Conservation (phyloP, 164 flowering plant species). For the Aristolochia fimbriata region DNA sequence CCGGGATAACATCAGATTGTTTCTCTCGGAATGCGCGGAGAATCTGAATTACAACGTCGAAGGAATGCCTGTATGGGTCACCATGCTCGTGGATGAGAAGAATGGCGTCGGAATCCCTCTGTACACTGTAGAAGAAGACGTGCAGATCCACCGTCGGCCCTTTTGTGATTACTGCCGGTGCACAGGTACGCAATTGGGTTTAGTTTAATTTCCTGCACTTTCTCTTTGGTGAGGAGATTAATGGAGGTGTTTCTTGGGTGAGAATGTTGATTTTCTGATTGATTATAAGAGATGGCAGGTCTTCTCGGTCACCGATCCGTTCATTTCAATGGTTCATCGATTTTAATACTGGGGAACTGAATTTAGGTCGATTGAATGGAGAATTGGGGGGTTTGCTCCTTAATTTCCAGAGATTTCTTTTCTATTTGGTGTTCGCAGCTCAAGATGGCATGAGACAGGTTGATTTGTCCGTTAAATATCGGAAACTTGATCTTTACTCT, state of each 20-base stretch:
- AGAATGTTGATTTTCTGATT: background rate
- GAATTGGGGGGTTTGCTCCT: too few relatives aligned
- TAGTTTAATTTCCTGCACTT: background rate
- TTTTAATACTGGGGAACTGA: too few relatives aligned
- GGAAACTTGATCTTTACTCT: too few relatives aligned
- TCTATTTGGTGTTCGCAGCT: too few relatives aligned
- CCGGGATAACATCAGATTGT: slow-evolving; percentile 52
- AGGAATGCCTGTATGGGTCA: slow-evolving; percentile 63
- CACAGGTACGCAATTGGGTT: slow-evolving; percentile 27
- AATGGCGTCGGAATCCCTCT: slow-evolving; percentile 50
- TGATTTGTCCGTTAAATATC: too few relatives aligned
- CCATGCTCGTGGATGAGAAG: slow-evolving; percentile 45
- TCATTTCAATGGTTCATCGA: too few relatives aligned
- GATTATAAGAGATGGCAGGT: background rate
- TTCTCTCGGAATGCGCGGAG: slow-evolving; percentile 48
- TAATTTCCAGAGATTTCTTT: too few relatives aligned
- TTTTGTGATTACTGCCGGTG: slow-evolving; percentile 76
- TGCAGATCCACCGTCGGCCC: slow-evolving; percentile 30
- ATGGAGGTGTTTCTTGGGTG: background rate
- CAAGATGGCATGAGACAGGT: too few relatives aligned
- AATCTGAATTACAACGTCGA: slow-evolving; percentile 32
- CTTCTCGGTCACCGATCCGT: too few relatives aligned
- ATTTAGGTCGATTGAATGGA: too few relatives aligned
- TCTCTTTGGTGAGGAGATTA: background rate
- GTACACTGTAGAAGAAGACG: slow-evolving; percentile 61